Base-by-base conservation (phyloP, 2,329 filamentous ascomycete species). In the Colletotrichum eremochloae region DNA sequence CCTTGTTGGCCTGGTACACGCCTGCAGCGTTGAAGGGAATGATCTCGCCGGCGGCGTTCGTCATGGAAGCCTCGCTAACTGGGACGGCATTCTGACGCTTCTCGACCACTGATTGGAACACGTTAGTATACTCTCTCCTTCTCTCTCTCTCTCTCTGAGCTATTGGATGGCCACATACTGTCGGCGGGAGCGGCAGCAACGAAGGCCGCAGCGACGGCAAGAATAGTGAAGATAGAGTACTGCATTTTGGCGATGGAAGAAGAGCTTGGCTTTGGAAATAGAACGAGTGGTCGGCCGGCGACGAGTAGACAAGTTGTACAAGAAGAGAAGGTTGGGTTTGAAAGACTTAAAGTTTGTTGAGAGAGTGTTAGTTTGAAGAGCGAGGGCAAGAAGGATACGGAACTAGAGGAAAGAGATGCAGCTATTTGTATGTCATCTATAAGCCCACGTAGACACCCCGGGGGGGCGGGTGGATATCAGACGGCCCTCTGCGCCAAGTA, bases 201-300 rank as follows among this genome's bases (percentile, higher is more conserved):
- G 76, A 82, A 85, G 76, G 84, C 81, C 68, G 84, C 80, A 79
- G 83, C 81, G 74, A 89, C 79, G 74, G 86, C 81, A 76, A 87
- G 79, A 74, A 88, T 69, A 76, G 84, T 81, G 76, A 86, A 74
- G 74, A 84, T 73, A 71, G 84, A 83, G 84, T 85, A 86, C 83
- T 88, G 85, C 87, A 89, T 89, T 72, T 83, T 88, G 84, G 81
- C 78, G 76, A 77, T 75, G 68, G 76, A 40, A 50, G 56, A 40
- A 63, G 38, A 50, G 46, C 48, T 52, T 61, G 68, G 76, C 52
- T 65, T 74, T 71, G 69, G 73, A 76, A 78, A 76, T 71, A 68
- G 77, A 80, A 79, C 61, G 74, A 80, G 80, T 77, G 86, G 61
- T 88, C 86, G 86, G 78, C 86, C 86, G 84, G 86, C 86, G 86